Base-by-base conservation (phyloP, 2,329 filamentous ascomycete genomes). In the Cercospora sp. region DNA sequence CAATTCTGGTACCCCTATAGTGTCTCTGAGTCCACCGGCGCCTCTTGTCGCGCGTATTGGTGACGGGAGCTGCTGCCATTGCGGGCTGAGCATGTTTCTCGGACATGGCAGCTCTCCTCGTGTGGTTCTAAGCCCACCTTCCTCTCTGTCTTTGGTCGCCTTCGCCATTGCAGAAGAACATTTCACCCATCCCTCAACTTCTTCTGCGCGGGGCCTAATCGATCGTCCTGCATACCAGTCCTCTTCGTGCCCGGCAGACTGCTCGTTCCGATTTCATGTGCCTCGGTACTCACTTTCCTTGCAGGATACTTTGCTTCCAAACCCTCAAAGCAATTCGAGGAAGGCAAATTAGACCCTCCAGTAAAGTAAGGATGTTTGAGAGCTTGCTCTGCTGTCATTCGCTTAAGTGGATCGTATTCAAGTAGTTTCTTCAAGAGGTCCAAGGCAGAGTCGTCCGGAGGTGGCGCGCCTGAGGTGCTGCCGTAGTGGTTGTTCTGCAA, bases 211-310 rank as follows among this genome's bases (percentile, higher is more conserved):
- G 85, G 83, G 66, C 89, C 83, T n/a, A 96, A 76, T 63, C 83
- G 86, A 79, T 97, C 94, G 76, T 98, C 94, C 0, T 91, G 91
- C 48, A 97, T 77, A 0, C 91, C 94, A 71, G 91, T 94, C 68
- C 94, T 85, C 82, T 98, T 98, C 0, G 94, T 97, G 0, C 94
- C 95, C 0, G 94, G 93, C 40, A 97, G 80, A 78, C 93, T 97
- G 53, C 90, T 90, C 0, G 92, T 94, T n/a, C 92, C 86, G 1
- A 98, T 97, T 79, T 98, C 95, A 74, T 97, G 97, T 78, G 97
- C 93, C 76, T 99, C 95, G 75, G 74, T 96, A 90, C 91, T 97
- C 48, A 99, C 94, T 60, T 94, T 88, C 7, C 95, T 87, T 76
- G 93, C 89, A 0, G 95, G 95, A 79, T 99, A 99, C 75, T 95